Conservation (phyloP, 331 rosid genomes). For the Phaseolus coccineus region DNA sequence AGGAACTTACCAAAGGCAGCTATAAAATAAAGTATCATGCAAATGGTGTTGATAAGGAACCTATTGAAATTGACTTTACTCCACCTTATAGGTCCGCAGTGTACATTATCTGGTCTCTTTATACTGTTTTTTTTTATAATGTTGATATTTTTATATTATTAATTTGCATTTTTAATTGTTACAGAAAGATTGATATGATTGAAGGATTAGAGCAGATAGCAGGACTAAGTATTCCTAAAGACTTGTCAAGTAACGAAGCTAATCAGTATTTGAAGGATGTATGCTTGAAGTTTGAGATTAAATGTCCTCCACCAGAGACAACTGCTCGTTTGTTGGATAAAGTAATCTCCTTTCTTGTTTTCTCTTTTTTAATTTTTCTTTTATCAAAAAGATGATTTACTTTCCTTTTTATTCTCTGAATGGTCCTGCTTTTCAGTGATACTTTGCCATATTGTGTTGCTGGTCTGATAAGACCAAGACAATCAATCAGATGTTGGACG, state of each 20-base stretch:
- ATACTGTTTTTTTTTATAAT: too few species aligned
- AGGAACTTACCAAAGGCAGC: slow-evolving; percentile 89
- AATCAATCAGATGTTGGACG: not conserved
- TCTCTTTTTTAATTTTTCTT: not conserved
- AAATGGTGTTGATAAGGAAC: slow-evolving; percentile 82
- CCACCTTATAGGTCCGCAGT: slow-evolving; percentile 85
- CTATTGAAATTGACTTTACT: slow-evolving; percentile 90
- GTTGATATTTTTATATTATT: slow-evolving; percentile 13
- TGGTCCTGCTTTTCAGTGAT: not conserved
- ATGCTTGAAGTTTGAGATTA: slow-evolving; percentile 72
- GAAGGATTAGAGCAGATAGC: slow-evolving; percentile 84
- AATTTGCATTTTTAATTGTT: slow-evolving; percentile 40
- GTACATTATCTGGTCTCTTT: slow-evolving; percentile 9
- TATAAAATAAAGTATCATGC: slow-evolving; percentile 88
- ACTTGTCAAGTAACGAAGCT: slow-evolving; percentile 79
- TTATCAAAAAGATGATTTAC: not conserved
- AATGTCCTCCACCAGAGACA: slow-evolving; percentile 92
- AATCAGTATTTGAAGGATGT: slow-evolving; percentile 77
- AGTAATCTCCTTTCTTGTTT: slow-evolving; percentile 45
- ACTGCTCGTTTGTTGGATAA: slow-evolving; percentile 91
- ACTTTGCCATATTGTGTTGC: slow-evolving; percentile 6
- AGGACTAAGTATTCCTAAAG: slow-evolving; percentile 78
- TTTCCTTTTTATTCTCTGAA: not conserved
- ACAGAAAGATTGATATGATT: slow-evolving; percentile 94
- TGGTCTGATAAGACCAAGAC: not conserved